Conservation (phyloP, 805 yeast species). For the Wickerhamiella sergipiensis region DNA sequence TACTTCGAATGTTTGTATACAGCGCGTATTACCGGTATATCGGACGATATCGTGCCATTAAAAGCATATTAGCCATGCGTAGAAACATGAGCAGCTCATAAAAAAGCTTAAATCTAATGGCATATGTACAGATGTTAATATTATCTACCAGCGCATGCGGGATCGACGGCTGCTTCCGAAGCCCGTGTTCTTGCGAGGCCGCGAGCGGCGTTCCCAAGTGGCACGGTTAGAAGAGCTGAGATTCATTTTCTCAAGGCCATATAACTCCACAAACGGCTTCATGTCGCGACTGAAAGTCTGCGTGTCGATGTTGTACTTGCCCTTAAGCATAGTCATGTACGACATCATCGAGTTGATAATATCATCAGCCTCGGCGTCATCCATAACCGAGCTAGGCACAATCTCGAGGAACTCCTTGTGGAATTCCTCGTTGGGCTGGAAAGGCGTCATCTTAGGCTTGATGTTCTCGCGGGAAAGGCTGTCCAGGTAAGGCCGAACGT, state of each 20-base stretch:
- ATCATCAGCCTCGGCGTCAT: slow-evolving; percentile 16
- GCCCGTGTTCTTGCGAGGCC: slow-evolving; percentile 1
- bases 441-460: slow-evolving; percentile 25
- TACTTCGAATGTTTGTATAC: too few species aligned
- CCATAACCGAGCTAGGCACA: slow-evolving; percentile 9
- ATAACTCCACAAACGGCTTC: slow-evolving; percentile 17
- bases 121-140: not conserved
- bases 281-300: slow-evolving; percentile 16
- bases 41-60: too few species aligned
- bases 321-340: slow-evolving; percentile 17
- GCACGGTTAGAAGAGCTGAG: slow-evolving; percentile 10
- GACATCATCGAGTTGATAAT: slow-evolving; percentile 17
- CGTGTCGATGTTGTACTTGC: slow-evolving; percentile 12
- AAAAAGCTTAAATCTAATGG: not conserved
- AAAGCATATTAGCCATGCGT: too few species aligned
- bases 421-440: slow-evolving; percentile 13
- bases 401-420: slow-evolving; percentile 6
- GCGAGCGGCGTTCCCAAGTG: slow-evolving; percentile 11
- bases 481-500: slow-evolving; percentile 44
- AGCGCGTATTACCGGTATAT: too few species aligned
- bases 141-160: slow-evolving; percentile 19
- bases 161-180: slow-evolving; percentile 16
- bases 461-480: slow-evolving; percentile 33
- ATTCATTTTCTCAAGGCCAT: slow-evolving; percentile 15
- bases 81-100: too few species aligned